These are phyloP conservation scores for Exophiala bonariae DNA, from an alignment of 2,329 filamentous ascomycete genomes.

Conservation along the genomic window DNA sequence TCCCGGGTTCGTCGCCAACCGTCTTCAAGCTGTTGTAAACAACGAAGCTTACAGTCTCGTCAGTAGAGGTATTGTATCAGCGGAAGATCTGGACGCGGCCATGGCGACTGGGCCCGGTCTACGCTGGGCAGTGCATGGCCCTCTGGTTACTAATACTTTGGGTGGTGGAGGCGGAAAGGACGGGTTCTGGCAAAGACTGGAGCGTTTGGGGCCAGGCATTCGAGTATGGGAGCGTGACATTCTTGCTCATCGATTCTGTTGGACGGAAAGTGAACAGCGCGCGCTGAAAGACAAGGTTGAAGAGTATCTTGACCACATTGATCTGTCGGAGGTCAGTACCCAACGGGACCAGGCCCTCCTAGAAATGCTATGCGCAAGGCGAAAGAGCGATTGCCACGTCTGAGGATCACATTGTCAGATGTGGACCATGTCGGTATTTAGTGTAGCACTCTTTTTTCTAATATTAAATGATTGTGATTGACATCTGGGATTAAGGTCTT, in stretches of 20 bases:
- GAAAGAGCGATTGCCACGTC: no score
- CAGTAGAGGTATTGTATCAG: conserved; percentile 30
- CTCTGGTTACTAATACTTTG: not conserved
- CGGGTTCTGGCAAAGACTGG: not conserved
- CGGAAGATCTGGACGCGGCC: not conserved
- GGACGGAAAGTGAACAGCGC: not conserved
- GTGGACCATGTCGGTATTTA: no score
- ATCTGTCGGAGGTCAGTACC: not conserved
- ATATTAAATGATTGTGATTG: no score
- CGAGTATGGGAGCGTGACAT: not conserved
- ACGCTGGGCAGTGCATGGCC: not conserved
- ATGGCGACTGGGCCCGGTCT: not conserved
- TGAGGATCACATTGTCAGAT: no score
- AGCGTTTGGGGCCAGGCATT: not conserved
- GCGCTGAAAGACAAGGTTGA: not conserved
- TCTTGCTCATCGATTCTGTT: not conserved
- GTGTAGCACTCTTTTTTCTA: no score
- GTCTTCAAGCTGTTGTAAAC: conserved; percentile 43
- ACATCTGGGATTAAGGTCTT: no score
- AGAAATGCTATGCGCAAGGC: not conserved
- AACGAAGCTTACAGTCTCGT: conserved; percentile 40
- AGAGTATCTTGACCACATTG: not conserved
- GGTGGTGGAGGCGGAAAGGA: not conserved
- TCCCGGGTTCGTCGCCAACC: conserved; percentile 46
- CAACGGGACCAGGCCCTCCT: not conserved